Percentiles rank a stretch among this genome's conserved stretches.
Conservation (phyloP, 2,329 filamentous ascomycete species). For the Penicillium sp. region DNA sequence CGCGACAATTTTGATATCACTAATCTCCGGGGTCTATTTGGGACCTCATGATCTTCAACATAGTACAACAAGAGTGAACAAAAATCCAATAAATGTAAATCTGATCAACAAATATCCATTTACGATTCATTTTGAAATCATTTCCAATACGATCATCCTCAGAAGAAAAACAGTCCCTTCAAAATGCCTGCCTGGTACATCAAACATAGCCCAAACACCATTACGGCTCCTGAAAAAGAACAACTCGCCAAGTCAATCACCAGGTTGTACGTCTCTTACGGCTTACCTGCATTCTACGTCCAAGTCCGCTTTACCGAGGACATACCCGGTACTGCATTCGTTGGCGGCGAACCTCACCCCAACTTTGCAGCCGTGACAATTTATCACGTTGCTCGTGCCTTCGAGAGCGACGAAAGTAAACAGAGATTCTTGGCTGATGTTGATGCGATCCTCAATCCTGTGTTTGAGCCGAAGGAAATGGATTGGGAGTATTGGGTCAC, state of each 20-base stretch:
- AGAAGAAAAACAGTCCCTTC: neutral
- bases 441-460: neutral
- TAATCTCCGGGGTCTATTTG: neutral
- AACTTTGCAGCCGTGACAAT: slow-evolving; percentile 1
- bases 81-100: neutral
- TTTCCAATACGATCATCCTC: too few species aligned
- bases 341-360: neutral
- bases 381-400: slow-evolving; percentile 5
- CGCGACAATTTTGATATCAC: neutral
- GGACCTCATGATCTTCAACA: neutral
- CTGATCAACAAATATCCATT: neutral
- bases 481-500: slow-evolving; percentile 14
- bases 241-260: slow-evolving; percentile 9
- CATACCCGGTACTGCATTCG: neutral
- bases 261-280: neutral
- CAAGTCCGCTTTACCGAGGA: neutral
- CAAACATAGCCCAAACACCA: neutral
- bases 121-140: neutral
- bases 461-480: slow-evolving; percentile 4
- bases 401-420: slow-evolving; percentile 5
- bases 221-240: neutral
- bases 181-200: neutral
- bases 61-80: neutral
- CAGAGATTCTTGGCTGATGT: neutral
- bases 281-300: neutral